phyloP scores from a whole-genome alignment of 768 basidiomycete species.

The Dioszegia aurantiaca region DNA sequence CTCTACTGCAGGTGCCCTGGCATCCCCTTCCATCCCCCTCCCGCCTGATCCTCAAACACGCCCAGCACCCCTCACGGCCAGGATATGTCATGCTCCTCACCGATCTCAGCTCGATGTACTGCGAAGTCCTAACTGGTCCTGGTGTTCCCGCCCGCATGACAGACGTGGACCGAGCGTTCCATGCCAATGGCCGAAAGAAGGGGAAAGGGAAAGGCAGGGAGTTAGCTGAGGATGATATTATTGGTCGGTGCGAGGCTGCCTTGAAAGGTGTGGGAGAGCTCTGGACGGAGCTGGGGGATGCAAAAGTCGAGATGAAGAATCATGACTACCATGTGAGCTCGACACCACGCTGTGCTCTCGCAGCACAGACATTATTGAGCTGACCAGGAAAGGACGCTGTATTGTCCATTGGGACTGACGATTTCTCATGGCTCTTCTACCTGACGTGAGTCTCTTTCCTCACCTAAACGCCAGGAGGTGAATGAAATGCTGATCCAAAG shows the following conservation, averaged over 20 bases:
- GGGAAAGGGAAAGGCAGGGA: conserved; percentile 8
- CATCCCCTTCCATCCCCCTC: background rate
- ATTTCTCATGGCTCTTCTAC: conserved; percentile 36
- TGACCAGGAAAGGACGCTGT: conserved; percentile 22
- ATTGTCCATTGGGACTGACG: conserved; percentile 12
- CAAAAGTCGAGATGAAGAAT: conserved; percentile 21
- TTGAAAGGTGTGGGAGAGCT: conserved; percentile 19
- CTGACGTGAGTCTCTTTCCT: conserved; percentile 16
- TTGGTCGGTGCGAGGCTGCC: conserved; percentile 17
- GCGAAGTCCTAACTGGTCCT: conserved; percentile 24
- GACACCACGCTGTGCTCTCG: background rate
- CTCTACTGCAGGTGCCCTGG: conserved; percentile 29
- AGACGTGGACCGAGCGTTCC: conserved; percentile 8
- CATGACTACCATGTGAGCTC: conserved; percentile 32
- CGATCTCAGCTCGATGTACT: conserved; percentile 22
- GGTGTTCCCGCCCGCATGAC: conserved; percentile 17
- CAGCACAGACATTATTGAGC: background rate
- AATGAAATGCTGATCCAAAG: background rate
- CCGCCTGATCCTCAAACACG: conserved; percentile 26
- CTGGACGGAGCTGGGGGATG: conserved; percentile 26
- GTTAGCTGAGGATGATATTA: conserved; percentile 22
- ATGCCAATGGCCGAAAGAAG: background rate
- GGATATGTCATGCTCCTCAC: conserved; percentile 38
- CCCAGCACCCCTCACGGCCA: conserved; percentile 23
- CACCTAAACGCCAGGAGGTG: background rate